phyloP scores from a whole-genome alignment of 345 rosid species.

The Heritiera littoralis region DNA sequence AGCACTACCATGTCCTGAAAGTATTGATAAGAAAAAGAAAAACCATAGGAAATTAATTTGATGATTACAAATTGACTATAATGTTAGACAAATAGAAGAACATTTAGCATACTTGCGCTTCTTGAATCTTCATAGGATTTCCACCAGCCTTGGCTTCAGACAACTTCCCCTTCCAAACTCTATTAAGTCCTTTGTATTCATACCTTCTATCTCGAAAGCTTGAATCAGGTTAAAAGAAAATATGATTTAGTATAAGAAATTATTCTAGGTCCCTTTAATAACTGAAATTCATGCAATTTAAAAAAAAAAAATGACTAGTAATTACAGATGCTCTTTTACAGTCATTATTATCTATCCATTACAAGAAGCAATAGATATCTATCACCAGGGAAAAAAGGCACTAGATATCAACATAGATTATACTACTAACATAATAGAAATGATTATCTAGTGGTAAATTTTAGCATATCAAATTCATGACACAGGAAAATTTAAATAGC shows the following conservation, averaged over 20 bases:
- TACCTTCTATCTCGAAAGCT: slow-evolving; percentile 99
- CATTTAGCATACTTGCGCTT: slow-evolving; percentile 70
- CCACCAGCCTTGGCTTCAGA: slow-evolving; percentile 96
- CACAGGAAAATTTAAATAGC: slow-evolving; percentile 22
- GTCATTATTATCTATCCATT: not conserved
- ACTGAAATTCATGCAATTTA: slow-evolving; percentile 10
- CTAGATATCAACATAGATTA: slow-evolving; percentile 16
- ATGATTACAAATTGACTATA: slow-evolving; percentile 8
- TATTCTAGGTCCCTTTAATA: slow-evolving; percentile 3
- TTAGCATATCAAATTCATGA: not conserved
- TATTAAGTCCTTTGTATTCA: slow-evolving; percentile 95
- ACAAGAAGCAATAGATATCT: not conserved
- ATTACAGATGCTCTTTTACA: not conserved
- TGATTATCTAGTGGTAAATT: not conserved
- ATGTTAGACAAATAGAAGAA: slow-evolving; percentile 17
- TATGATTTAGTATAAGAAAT: slow-evolving; percentile 25
- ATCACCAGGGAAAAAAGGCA: not conserved
- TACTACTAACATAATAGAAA: not conserved
- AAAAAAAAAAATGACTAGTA: not conserved
- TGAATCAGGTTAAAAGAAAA: slow-evolving; percentile 30
- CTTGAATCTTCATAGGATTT: slow-evolving; percentile 91
- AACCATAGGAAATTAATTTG: slow-evolving; percentile 17
- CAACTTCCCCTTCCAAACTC: slow-evolving; percentile 96
- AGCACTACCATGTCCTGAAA: slow-evolving; percentile 95
- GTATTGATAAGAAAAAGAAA: slow-evolving; percentile 29